Evolutionary conservation across 768 basidiomycete species (phyloP).

Genomic region (Gloeophyllum trabeum): DNA sequence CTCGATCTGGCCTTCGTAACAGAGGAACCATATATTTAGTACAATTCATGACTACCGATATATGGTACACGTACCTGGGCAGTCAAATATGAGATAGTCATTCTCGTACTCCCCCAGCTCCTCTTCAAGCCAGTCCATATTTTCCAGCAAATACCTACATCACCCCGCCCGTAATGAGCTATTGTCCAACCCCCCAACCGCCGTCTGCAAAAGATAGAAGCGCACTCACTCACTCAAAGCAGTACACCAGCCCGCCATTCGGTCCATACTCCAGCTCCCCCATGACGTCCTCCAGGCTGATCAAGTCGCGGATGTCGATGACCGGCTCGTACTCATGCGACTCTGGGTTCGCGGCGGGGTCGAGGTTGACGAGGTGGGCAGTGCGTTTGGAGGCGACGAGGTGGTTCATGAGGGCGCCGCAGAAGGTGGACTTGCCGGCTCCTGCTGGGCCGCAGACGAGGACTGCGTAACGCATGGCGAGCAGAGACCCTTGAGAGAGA

Average conservation of each 20-base stretch:
- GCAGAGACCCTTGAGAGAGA: too few species aligned
- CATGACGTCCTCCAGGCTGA: slow-evolving; percentile 95
- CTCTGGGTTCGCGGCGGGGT: slow-evolving; percentile 81
- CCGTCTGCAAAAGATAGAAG: slow-evolving; percentile 1
- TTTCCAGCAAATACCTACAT: slow-evolving; percentile 83
- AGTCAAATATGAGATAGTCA: slow-evolving; percentile 91
- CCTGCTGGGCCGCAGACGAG: slow-evolving; percentile 94
- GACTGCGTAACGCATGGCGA: slow-evolving; percentile 75
- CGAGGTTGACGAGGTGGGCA: slow-evolving; percentile 92
- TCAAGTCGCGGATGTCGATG: slow-evolving; percentile 89
- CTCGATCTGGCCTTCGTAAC: slow-evolving; percentile 80
- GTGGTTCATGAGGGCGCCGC: slow-evolving; percentile 80
- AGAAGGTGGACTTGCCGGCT: slow-evolving; percentile 95
- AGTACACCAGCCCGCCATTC: slow-evolving; percentile 94
- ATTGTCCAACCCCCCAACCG: slow-evolving; percentile 2
- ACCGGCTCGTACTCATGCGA: slow-evolving; percentile 88
- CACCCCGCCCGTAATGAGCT: slow-evolving; percentile 2
- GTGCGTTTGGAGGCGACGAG: slow-evolving; percentile 71
- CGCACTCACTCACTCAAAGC: slow-evolving; percentile 92
- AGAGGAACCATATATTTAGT: slow-evolving; percentile 3
- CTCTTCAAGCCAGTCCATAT: slow-evolving; percentile 98
- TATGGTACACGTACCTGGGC: slow-evolving; percentile 56
- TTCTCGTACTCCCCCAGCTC: slow-evolving; percentile 91
- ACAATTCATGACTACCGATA: background rate
- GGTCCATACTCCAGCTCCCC: slow-evolving; percentile 89